Conservation (phyloP, 176 grass and related monocot species). For the Bonia amplexicaulis region DNA sequence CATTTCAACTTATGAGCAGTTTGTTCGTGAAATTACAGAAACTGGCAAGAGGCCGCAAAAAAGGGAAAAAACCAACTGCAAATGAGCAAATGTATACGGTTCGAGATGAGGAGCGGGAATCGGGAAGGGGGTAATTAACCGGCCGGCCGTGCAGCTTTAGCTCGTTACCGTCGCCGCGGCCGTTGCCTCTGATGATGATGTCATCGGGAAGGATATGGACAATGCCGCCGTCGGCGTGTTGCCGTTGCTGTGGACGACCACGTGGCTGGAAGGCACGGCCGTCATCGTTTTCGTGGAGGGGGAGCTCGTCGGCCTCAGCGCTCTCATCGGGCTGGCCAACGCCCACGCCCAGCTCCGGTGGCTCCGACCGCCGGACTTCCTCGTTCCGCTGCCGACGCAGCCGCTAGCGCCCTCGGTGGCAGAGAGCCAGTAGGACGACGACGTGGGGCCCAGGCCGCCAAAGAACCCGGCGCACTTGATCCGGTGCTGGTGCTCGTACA, state of each 20-base stretch:
- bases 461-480: conserved; percentile 70
- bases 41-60: background rate
- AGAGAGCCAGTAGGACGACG: conserved; percentile 68
- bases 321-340: conserved; percentile 81
- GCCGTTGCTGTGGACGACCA: background rate
- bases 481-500: conserved; percentile 39
- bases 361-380: conserved; percentile 14
- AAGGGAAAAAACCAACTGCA: background rate
- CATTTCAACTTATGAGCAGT: conserved; percentile 29
- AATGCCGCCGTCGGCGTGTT: conserved; percentile 26
- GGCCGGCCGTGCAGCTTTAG: background rate
- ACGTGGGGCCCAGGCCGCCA: conserved; percentile 45
- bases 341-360: conserved; percentile 66
- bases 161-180: background rate
- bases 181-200: background rate
- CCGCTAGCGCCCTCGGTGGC: conserved; percentile 23
- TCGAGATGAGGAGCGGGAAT: background rate
- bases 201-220: conserved; percentile 32
- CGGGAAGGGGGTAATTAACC: background rate
- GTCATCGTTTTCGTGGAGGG: conserved; percentile 59
- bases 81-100: conserved; percentile 12
- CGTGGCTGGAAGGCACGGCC: conserved; percentile 11
- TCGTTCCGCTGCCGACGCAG: conserved; percentile 18
- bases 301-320: conserved; percentile 44
- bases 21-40: conserved; percentile 25